phyloP scores from a whole-genome alignment of 164 flowering plant species.

The Vitis rupestris region DNA sequence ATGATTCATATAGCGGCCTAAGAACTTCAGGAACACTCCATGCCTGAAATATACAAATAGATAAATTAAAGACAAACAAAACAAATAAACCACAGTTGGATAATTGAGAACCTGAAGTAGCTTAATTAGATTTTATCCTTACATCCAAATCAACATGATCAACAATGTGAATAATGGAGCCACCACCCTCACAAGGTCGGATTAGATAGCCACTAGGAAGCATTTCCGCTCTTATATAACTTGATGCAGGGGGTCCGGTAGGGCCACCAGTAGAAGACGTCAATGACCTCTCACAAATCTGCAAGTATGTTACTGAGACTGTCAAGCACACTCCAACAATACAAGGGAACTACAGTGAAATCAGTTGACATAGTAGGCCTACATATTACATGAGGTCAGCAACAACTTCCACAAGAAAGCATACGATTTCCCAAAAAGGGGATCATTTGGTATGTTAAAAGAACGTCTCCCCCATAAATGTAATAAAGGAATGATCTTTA shows the following conservation, averaged over 20 bases:
- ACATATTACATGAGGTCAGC: too few relatives aligned
- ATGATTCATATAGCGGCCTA: slow-evolving; percentile 78
- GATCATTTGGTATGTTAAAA: too few relatives aligned
- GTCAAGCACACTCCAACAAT: neutral
- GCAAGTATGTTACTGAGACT: slow-evolving; percentile 6
- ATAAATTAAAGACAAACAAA: neutral
- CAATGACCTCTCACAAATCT: slow-evolving; percentile 86
- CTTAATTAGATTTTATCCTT: slow-evolving; percentile 9
- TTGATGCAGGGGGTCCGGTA: slow-evolving; percentile 50
- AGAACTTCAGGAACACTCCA: slow-evolving; percentile 82
- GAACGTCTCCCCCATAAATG: too few relatives aligned
- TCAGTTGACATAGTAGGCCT: too few relatives aligned
- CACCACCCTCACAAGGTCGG: slow-evolving; percentile 88
- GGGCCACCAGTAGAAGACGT: slow-evolving; percentile 74
- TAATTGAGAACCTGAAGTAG: too few relatives aligned
- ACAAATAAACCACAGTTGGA: neutral
- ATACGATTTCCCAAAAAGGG: too few relatives aligned
- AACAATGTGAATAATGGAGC: slow-evolving; percentile 81
- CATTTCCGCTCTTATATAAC: slow-evolving; percentile 71
- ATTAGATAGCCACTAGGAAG: slow-evolving; percentile 80
- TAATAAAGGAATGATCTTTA: too few relatives aligned
- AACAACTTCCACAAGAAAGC: too few relatives aligned
- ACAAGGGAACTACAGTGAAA: neutral
- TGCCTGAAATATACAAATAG: slow-evolving; percentile 25
- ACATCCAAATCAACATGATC: slow-evolving; percentile 86